A percentile compares a stretch with the other conserved stretches of the same genome.
Evolutionary conservation across 208 protist species (phyloP).

Genomic region (Leishmania mexicana): DNA sequence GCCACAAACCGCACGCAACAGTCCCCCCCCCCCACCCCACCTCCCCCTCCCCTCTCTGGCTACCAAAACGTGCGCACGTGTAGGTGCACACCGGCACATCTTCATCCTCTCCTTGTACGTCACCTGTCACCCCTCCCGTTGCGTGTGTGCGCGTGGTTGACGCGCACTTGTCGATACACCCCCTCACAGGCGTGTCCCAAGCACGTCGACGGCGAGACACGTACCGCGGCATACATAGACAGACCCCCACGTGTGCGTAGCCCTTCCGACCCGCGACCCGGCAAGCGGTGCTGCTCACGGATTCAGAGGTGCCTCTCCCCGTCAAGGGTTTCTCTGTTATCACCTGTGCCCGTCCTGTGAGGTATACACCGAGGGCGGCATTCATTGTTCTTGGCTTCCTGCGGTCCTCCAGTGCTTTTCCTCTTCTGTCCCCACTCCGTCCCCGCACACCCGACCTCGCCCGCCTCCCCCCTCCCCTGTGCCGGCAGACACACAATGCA

Average conservation of each 20-base stretch:
- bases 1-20: neutral
- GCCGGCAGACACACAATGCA: slow-evolving; percentile 41
- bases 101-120: neutral
- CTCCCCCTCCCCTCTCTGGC: too few species aligned
- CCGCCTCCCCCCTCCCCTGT: neutral
- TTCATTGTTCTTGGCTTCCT: neutral
- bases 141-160: neutral
- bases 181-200: neutral
- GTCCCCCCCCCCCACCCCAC: neutral
- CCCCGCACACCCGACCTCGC: neutral
- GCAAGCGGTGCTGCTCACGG: neutral
- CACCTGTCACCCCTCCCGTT: neutral
- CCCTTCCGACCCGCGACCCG: neutral
- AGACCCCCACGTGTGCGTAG: neutral
- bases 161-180: neutral
- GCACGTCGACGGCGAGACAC: neutral
- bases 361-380: neutral
- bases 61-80: neutral
- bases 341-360: neutral
- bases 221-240: neutral
- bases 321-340: neutral
- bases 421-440: neutral
- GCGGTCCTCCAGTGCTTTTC: neutral
- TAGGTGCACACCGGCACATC: neutral
- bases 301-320: neutral